Percentiles rank a stretch among this genome's conserved stretches.
Conservation (phyloP, 2,329 filamentous ascomycete genomes). For the Aspergillus sp. region DNA sequence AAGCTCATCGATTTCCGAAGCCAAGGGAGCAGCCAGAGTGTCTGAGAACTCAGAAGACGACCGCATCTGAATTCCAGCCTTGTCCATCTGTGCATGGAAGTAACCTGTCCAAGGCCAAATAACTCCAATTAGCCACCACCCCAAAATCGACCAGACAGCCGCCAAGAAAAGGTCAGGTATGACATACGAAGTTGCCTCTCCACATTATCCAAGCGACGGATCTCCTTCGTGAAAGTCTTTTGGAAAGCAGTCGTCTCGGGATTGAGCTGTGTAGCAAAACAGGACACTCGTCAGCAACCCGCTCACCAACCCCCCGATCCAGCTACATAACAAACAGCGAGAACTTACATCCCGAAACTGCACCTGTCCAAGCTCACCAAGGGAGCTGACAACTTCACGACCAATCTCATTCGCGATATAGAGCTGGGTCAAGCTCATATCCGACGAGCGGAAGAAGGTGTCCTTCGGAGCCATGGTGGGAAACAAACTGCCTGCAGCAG, state of each 20-base stretch:
- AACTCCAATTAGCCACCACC: neutral
- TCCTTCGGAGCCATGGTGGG: conserved; percentile 67
- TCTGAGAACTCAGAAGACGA: conserved; percentile 90
- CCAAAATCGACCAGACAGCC: neutral
- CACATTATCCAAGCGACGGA: conserved; percentile 94
- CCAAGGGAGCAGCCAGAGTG: conserved; percentile 80
- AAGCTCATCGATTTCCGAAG: conserved; percentile 94
- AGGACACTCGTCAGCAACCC: neutral
- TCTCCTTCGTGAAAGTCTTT: conserved; percentile 95
- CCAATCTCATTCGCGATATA: conserved; percentile 99
- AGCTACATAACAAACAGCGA: neutral
- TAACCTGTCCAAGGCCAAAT: conserved; percentile 61
- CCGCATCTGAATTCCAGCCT: conserved; percentile 78
- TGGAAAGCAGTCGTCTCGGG: conserved; percentile 92
- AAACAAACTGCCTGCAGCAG: conserved; percentile 23
- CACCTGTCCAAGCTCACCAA: conserved; percentile 93
- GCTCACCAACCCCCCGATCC: neutral
- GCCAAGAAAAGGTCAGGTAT: neutral
- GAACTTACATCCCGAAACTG: conserved; percentile 90
- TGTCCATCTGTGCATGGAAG: conserved; percentile 95
- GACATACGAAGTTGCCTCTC: conserved; percentile 90
- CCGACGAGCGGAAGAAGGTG: conserved; percentile 98
- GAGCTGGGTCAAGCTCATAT: conserved; percentile 99
- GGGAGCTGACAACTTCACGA: conserved; percentile 91
- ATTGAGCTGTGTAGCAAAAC: conserved; percentile 67